Evolutionary conservation across 208 protist species (phyloP), one percentile per base, ranked within the genome.

Genomic region (Trypanosoma melophagium): DNA sequence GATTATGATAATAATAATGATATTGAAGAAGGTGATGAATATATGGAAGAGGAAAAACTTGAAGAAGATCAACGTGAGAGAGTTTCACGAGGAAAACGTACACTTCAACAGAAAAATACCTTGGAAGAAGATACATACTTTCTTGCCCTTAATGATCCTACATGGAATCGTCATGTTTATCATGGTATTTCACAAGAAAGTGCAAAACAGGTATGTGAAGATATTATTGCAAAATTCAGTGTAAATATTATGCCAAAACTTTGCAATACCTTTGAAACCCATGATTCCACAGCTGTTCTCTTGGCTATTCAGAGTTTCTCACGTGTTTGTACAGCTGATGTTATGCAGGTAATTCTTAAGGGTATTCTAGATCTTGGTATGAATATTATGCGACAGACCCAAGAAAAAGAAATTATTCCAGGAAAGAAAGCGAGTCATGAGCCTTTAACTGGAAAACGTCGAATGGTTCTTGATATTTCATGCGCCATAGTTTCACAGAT

Each of bases 211-310:
- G 86, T 93, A 22, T 95, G 90, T 71, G 74, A 79, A 31, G 80
- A 73, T 42, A 69, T 95, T 22, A 88, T 95, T 62, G 74, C 77
- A 58, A 87, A 83, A 71, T 95, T 89, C 68, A 92, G 85, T 69
- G 81, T 76, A 0, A 95, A 95, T 72, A 90, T 95, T 66, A 95
- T 95, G 90, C 90, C 90, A 13, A 86, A 86, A 40, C 78, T 95
- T 45, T 95, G 90, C 66, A 95, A 95, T 74, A 83, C 80, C 0
- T 93, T 91, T 59, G 85, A 93, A 59, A 74, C 63, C 2, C 82
- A 93, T 66, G 74, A 86, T 66, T 88, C 84, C n/a, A 93, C 86
- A 4, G 84, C 87, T 0, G 81, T 95, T 38, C 79, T 95, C 61
- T 57, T 83, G 42, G 86, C 85, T n/a, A 93, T 95, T 62, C 81